A percentile compares a stretch with the other conserved stretches of the same genome.
These are phyloP conservation scores for Colletotrichum phormii DNA, from an alignment of 2,329 filamentous ascomycete species.

Conservation along the genomic window DNA sequence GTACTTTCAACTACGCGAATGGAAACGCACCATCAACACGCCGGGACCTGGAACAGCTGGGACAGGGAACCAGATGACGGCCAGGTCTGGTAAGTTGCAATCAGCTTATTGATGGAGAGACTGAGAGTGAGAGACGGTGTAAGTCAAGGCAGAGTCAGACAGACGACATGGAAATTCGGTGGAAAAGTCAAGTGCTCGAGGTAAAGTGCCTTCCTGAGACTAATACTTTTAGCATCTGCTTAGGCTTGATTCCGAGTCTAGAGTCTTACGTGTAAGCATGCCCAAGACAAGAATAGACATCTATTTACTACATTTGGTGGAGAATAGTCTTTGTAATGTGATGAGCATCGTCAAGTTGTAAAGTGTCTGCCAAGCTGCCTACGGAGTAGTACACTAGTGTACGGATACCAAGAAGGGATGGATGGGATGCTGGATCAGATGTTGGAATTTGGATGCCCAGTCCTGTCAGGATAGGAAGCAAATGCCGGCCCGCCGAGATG, in stretches of 20 bases:
- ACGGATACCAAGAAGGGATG: background rate
- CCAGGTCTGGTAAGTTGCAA: background rate
- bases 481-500: background rate
- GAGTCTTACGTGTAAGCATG: background rate
- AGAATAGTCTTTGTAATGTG: background rate
- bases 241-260: background rate
- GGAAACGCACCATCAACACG: background rate
- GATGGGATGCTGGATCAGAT: background rate
- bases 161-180: background rate
- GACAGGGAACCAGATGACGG: conserved; percentile 10
- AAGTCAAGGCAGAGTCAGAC: background rate
- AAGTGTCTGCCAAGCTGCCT: background rate
- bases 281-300: background rate
- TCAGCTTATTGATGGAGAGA: conserved; percentile 4
- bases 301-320: background rate
- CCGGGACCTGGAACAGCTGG: background rate
- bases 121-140: background rate
- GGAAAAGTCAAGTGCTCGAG: background rate
- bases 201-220: background rate
- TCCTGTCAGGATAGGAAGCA: background rate
- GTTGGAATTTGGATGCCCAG: background rate
- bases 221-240: background rate
- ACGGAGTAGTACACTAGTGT: no score
- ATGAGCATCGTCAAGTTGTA: background rate
- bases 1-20: background rate